Base-by-base conservation (phyloP, 2,329 filamentous ascomycete species). In the Macrophomina tecta region DNA sequence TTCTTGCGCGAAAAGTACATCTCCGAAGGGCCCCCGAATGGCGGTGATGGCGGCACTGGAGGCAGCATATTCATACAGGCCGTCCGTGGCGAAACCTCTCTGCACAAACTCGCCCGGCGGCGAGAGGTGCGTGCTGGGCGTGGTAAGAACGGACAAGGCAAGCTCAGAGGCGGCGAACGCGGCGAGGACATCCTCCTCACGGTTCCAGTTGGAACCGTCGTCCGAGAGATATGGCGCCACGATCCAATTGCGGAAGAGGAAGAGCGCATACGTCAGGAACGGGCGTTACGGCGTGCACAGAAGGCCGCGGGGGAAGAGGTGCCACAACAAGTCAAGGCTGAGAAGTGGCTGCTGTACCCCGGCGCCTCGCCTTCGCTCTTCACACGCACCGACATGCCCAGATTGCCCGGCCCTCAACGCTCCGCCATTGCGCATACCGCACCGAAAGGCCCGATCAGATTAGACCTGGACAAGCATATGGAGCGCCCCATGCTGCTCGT, bases 31-130 rank as follows among this genome's bases (percentile, higher is more conserved):
- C 95, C 95, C 11, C 88, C 95, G 9, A 98, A 99, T 78, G 95
- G 95, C 58, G 95, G 95, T 68, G 93, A 99, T 76, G 95, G 95
- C 49, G 95, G 95, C 4, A 91, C 89, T 66, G 95, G 95, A 69
- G 95, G 95, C 46, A 96, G 91, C 73, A 84, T 99, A 71, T 98
- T 97, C 78, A 96, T 99, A 67, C 94, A 98, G 80, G 94, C 95
- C 7, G 89, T 97, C 1, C 89, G 91, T 65, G 93, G 93, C 68
- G 91, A 98, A 79, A 98, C 93, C 0, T 97, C 93, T 64, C 81
- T 99, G 69, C 94, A 98, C 81, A 98, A 97, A 80, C 84, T 99
- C 9, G 90, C 92, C 0, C 86, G 94, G 48, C 84, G 90, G 71
- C 89, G 92, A 1, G 87, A 93, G 65, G 79, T 94, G 61, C 90